A percentile compares a stretch with the other conserved stretches of the same genome.
phyloP scores from a whole-genome alignment of 1,284 basidiomycete species.

The Erythrobasidium hasegawianum region DNA sequence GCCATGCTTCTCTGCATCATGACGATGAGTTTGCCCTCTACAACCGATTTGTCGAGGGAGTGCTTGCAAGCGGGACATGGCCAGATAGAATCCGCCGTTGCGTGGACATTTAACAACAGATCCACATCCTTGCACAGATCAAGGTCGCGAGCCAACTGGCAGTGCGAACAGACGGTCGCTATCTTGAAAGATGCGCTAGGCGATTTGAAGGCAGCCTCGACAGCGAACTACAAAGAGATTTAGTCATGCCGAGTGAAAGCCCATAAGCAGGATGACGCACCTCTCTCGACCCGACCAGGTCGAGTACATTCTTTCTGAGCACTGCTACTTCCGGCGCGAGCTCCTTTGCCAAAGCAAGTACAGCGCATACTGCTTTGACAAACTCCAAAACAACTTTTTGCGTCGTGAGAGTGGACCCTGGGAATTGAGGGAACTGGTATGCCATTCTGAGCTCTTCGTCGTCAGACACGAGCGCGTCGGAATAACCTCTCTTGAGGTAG shows the following conservation, averaged over 20 bases:
- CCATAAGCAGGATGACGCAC: conserved; percentile 49
- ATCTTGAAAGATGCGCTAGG: conserved; percentile 89
- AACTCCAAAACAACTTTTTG: conserved; percentile 82
- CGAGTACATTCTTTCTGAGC: conserved; percentile 81
- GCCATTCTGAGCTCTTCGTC: conserved; percentile 58
- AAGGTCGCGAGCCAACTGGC: conserved; percentile 75
- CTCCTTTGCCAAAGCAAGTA: conserved; percentile 72
- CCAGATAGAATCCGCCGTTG: conserved; percentile 42
- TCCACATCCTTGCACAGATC: conserved; percentile 93
- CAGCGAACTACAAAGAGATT: conserved; percentile 52
- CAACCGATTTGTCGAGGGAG: conserved; percentile 77
- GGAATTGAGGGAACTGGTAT: conserved; percentile 78
- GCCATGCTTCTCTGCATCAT: conserved; percentile 68
- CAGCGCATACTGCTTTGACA: conserved; percentile 80
- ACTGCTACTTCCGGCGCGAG: conserved; percentile 80
- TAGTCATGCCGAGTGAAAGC: conserved; percentile 21
- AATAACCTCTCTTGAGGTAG: conserved; percentile 54
- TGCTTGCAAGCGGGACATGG: conserved; percentile 62
- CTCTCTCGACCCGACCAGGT: conserved; percentile 80
- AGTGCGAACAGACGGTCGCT: conserved; percentile 81
- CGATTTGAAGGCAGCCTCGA: conserved; percentile 78
- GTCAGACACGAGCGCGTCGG: conserved; percentile 56
- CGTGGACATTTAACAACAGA: conserved; percentile 54
- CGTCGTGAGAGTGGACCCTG: conserved; percentile 74
- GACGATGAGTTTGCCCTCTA: conserved; percentile 82